phyloP scores from a whole-genome alignment of 768 basidiomycete species.

The Boletus sp. region DNA sequence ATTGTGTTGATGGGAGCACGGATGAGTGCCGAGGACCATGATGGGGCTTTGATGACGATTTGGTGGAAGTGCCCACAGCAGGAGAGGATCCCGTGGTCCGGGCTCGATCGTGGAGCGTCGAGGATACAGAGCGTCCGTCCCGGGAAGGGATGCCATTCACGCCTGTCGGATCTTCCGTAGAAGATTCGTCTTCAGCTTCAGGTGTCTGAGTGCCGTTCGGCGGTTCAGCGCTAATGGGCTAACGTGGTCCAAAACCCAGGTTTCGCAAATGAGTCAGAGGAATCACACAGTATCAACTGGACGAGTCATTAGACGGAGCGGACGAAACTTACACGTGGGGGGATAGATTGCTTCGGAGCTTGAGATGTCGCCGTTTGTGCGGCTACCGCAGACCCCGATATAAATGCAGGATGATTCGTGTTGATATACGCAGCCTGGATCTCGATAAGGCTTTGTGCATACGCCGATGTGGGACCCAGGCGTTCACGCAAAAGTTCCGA shows the following conservation, averaged over 20 bases:
- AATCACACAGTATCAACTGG: slow-evolving; percentile 15
- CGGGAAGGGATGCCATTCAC: slow-evolving; percentile 54
- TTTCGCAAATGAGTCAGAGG: slow-evolving; percentile 13
- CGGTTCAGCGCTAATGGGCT: slow-evolving; percentile 68
- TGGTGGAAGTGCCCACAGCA: slow-evolving; percentile 23
- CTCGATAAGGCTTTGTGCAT: slow-evolving; percentile 90
- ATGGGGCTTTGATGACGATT: slow-evolving; percentile 28
- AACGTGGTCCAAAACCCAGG: slow-evolving; percentile 1
- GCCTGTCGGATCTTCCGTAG: slow-evolving; percentile 53
- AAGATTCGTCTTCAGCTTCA: slow-evolving; percentile 66
- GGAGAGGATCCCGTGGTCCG: slow-evolving; percentile 44
- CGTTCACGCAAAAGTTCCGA: slow-evolving; percentile 94
- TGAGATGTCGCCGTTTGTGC: slow-evolving; percentile 47
- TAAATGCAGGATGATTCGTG: slow-evolving; percentile 96
- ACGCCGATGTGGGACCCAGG: slow-evolving; percentile 94
- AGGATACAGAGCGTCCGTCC: slow-evolving; percentile 71
- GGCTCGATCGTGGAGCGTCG: slow-evolving; percentile 72
- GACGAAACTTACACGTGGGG: slow-evolving; percentile 50
- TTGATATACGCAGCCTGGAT: slow-evolving; percentile 99
- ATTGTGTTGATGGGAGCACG: slow-evolving; percentile 29
- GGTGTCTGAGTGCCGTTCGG: slow-evolving; percentile 49
- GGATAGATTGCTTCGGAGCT: slow-evolving; percentile 42
- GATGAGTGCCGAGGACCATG: slow-evolving; percentile 37
- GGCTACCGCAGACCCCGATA: slow-evolving; percentile 69
- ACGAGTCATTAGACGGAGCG: slow-evolving; percentile 5